These are phyloP conservation scores for Phialophora expanda DNA, from an alignment of 2,329 filamentous ascomycete genomes.

Conservation along the genomic window DNA sequence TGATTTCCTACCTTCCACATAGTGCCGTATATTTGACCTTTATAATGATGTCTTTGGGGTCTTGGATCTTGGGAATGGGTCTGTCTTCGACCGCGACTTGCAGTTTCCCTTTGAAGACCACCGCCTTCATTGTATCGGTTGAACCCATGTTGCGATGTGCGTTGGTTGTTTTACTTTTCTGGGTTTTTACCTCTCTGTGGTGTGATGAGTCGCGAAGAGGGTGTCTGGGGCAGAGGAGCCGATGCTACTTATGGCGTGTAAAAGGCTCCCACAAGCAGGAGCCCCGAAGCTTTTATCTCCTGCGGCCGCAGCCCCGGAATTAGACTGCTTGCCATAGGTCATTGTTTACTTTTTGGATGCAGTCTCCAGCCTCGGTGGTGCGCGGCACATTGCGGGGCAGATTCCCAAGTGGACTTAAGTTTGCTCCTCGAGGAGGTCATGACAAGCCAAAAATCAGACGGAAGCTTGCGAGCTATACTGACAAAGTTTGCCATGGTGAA, in stretches of 20 bases:
- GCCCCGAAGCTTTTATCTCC: background rate
- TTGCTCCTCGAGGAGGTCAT: background rate
- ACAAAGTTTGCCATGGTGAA: background rate
- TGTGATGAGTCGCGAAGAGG: background rate
- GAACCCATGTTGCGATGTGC: constrained; percentile 40
- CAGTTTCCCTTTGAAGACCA: constrained; percentile 80
- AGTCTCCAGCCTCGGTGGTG: background rate
- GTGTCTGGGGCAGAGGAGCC: background rate
- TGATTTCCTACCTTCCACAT: constrained; percentile 74
- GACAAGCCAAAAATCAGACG: background rate
- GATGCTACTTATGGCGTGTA: background rate
- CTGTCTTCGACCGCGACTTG: constrained; percentile 78
- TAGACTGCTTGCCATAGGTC: background rate
- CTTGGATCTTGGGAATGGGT: constrained; percentile 74
- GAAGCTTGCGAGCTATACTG: background rate
- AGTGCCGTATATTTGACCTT: constrained; percentile 83
- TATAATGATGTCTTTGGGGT: constrained; percentile 77
- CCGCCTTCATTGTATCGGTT: constrained; percentile 75
- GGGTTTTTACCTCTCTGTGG: background rate
- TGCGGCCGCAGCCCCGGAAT: background rate
- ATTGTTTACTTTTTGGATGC: background rate
- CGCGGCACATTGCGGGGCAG: background rate
- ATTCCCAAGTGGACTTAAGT: background rate
- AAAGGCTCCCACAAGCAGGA: background rate
- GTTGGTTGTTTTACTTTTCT: background rate